Evolutionary conservation across 2,329 filamentous ascomycete species (phyloP), one percentile per base, ranked within the genome.

Genomic region (Boeremia lycopersici): DNA sequence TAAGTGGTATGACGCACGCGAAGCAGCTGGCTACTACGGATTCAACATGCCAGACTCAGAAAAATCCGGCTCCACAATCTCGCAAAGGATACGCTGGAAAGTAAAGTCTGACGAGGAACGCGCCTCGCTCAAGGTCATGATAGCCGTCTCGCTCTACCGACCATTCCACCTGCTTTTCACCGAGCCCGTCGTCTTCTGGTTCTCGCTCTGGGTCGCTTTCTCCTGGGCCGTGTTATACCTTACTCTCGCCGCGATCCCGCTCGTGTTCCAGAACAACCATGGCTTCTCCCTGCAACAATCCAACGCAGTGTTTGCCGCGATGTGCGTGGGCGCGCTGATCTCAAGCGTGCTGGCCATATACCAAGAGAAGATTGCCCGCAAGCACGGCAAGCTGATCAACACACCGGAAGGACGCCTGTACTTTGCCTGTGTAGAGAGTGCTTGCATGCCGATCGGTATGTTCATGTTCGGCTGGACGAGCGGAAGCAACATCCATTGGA

Each of bases 161-260:
- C 92, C 92, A 0, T 96, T 96, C 72, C 85, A 87, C 65, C 81
- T 93, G 1, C 84, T 93, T 13, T 77, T 88, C 61, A 92, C 89
- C 0, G 89, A 93, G 62, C 87, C 89, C 0, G 87, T 91, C 9
- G 89, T 93, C 12, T 91, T 92, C 75, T 91, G 85, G 78, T 97
- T 97, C 78, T 91, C 89, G 0, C 80, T 96, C 0, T 97, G 93
- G 93, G 88, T 92, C 0, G 83, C 90, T 0, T 97, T 97, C 73
- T 88, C 88, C 17, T 97, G 93, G 93, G 91, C 89, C 0, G 84
- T 96, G 0, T 83, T 97, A 0, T 97, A 96, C 73, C 79, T 96
- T 15, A 91, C 89, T 11, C 93, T 96, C 63, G 85, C 86, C 12
- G 89, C 90, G 1, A 85, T 96, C 5, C 90, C 92, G 0, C 82